These are phyloP conservation scores for Aspergillus pseudoglaucus DNA, from an alignment of 2,329 filamentous ascomycete species.

Conservation along the genomic window DNA sequence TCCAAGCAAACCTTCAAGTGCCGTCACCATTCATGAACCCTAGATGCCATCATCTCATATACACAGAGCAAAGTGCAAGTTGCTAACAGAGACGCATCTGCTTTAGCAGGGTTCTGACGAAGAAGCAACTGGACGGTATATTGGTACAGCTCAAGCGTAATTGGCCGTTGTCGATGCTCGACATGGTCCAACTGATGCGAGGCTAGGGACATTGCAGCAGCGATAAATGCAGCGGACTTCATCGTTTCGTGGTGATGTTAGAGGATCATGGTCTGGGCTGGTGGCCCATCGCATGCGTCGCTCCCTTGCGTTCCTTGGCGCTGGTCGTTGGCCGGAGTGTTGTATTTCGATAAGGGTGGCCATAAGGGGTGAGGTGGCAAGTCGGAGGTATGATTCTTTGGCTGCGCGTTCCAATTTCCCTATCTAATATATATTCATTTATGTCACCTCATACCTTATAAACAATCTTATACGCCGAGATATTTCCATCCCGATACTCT, in stretches of 20 bases:
- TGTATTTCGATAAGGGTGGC: no score
- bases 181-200: constrained; percentile 8
- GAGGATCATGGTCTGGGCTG: no score
- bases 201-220: constrained; percentile 8
- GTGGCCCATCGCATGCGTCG: no score
- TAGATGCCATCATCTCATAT: constrained; percentile 14
- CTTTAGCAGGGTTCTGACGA: constrained; percentile 5
- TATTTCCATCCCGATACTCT: constrained; percentile 32
- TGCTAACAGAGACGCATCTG: constrained; percentile 6
- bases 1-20: constrained; percentile 6
- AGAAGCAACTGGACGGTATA: constrained; percentile 9
- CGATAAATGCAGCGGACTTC: constrained; percentile 6
- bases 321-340: no score
- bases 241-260: constrained; percentile 7
- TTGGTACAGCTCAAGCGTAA: constrained; percentile 10
- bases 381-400: no score
- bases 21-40: constrained; percentile 9
- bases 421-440: no score
- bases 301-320: no score
- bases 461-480: constrained; percentile 38
- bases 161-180: constrained; percentile 2
- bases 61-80: constrained; percentile 12
- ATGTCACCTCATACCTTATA: constrained; percentile 23
- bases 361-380: no score
- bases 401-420: no score